Percentiles rank a stretch among this genome's conserved stretches.
phyloP scores from a whole-genome alignment of 78 protist species.

The Acrasis kona region DNA sequence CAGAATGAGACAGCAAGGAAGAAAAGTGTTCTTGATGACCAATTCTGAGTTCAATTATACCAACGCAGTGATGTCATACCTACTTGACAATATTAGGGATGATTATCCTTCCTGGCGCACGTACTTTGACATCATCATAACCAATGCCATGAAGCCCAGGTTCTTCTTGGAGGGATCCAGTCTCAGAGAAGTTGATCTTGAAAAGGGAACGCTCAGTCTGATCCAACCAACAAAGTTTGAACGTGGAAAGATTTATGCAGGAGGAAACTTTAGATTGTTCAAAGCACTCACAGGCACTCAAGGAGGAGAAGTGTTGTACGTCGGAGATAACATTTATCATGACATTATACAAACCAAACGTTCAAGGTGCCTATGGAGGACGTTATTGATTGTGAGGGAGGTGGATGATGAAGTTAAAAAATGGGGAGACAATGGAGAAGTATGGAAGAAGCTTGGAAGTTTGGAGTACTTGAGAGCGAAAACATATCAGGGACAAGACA shows the following conservation, averaged over 20 bases:
- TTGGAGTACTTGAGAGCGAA: not conserved
- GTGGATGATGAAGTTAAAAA: not conserved
- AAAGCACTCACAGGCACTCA: not conserved
- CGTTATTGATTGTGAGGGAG: not conserved
- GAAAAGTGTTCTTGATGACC: not conserved
- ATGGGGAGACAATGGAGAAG: not conserved
- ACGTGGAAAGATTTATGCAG: not conserved
- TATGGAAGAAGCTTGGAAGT: not conserved
- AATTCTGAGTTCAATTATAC: not conserved
- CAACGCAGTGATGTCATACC: not conserved
- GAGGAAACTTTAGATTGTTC: slow-evolving; percentile 3
- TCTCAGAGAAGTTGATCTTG: not conserved
- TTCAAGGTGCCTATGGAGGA: not conserved
- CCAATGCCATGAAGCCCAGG: not conserved
- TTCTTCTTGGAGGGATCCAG: not conserved
- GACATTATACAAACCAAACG: not conserved
- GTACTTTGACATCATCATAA: not conserved
- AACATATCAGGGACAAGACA: not conserved
- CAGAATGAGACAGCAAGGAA: not conserved
- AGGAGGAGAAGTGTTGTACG: not conserved
- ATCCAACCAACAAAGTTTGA: not conserved
- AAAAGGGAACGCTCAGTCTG: not conserved
- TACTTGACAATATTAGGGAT: not conserved
- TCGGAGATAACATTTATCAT: slow-evolving; percentile 5
- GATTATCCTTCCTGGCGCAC: not conserved